These are phyloP conservation scores for Curvularia spicifera DNA, from an alignment of 2,329 filamentous ascomycete genomes.

Conservation along the genomic window DNA sequence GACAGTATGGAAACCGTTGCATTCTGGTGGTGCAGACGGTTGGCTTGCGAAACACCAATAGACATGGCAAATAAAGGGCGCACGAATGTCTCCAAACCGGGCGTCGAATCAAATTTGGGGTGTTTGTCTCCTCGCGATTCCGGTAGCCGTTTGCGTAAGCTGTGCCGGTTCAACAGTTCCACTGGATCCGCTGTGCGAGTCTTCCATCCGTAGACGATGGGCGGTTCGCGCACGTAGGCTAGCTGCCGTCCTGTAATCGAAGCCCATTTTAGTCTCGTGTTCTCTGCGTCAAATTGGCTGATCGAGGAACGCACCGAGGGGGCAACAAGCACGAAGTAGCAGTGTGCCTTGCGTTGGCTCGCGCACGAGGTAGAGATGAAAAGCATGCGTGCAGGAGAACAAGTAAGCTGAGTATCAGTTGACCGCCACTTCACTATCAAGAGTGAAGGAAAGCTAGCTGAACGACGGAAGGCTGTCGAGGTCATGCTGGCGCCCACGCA, in stretches of 20 bases:
- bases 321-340: slow-evolving; percentile 4
- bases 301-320: background rate
- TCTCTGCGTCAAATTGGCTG: slow-evolving; percentile 1
- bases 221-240: slow-evolving; percentile 12
- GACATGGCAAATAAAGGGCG: slow-evolving; percentile 3
- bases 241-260: slow-evolving; percentile 12
- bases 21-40: slow-evolving; percentile 1
- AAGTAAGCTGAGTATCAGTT: slow-evolving; percentile 5
- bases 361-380: background rate
- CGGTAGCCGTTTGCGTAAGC: slow-evolving; percentile 29
- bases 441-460: background rate
- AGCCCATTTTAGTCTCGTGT: slow-evolving; percentile 11
- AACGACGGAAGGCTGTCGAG: background rate
- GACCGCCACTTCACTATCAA: background rate
- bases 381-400: background rate
- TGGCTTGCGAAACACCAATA: slow-evolving; percentile 6
- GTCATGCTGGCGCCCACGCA: slow-evolving; percentile 1
- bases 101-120: slow-evolving; percentile 11
- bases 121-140: slow-evolving; percentile 11
- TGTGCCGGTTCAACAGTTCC: slow-evolving; percentile 36
- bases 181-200: slow-evolving; percentile 45
- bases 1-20: background rate
- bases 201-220: slow-evolving; percentile 15
- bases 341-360: slow-evolving; percentile 5
- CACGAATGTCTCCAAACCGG: slow-evolving; percentile 4